Conservation (phyloP, 2,329 filamentous ascomycete genomes). For the Leptoxyphium fumago region DNA sequence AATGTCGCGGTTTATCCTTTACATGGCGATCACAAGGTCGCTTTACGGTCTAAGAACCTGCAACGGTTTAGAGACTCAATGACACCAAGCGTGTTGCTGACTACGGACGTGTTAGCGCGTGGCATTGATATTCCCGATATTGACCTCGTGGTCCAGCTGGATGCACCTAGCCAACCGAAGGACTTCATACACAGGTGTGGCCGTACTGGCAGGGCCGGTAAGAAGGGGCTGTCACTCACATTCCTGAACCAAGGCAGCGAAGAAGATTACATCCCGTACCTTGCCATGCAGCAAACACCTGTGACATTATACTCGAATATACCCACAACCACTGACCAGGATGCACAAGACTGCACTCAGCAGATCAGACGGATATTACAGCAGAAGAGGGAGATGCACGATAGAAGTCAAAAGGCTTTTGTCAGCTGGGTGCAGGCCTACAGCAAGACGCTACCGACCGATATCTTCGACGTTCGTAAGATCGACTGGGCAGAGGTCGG, state of each 20-base stretch:
- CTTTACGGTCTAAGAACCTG: slow-evolving; percentile 80
- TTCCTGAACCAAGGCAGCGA: slow-evolving; percentile 75
- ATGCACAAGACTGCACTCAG: slow-evolving; percentile 43
- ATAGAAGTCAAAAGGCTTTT: slow-evolving; percentile 82
- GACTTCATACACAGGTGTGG: slow-evolving; percentile 56
- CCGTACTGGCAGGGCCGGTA: slow-evolving; percentile 47
- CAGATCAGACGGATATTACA: slow-evolving; percentile 47
- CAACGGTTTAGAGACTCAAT: slow-evolving; percentile 61
- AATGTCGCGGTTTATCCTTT: slow-evolving; percentile 60
- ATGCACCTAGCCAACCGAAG: slow-evolving; percentile 76
- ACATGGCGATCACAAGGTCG: slow-evolving; percentile 82
- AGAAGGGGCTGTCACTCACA: slow-evolving; percentile 67
- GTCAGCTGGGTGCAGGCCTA: slow-evolving; percentile 90
- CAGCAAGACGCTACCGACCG: slow-evolving; percentile 75
- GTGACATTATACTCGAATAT: slow-evolving; percentile 15
- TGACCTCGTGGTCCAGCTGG: slow-evolving; percentile 79
- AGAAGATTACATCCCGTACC: slow-evolving; percentile 77
- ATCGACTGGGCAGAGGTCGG: slow-evolving; percentile 76
- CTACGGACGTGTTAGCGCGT: slow-evolving; percentile 81
- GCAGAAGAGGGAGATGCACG: slow-evolving; percentile 54
- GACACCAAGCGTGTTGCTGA: slow-evolving; percentile 67
- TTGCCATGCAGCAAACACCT: slow-evolving; percentile 33
- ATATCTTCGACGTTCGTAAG: slow-evolving; percentile 73
- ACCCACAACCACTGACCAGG: slow-evolving; percentile 41
- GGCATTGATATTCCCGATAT: slow-evolving; percentile 86